Conservation (phyloP, 108 stramenopile species). For the Nitzschia inconspicua region DNA sequence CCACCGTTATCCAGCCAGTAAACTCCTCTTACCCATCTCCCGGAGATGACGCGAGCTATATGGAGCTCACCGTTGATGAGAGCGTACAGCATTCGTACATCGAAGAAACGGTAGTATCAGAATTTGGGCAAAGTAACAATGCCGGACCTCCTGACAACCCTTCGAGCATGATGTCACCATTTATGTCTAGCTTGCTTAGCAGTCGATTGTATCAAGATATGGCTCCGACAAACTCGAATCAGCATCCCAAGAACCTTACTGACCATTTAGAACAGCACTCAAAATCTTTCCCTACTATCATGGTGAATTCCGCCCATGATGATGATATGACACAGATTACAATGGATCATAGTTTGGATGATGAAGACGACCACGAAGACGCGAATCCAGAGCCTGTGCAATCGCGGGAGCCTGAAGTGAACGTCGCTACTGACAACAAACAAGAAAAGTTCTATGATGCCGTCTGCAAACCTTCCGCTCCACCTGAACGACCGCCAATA, state of each 20-base stretch:
- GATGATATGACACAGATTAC: conserved; percentile 38
- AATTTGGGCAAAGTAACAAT: neutral
- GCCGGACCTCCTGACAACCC: no score
- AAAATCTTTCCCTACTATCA: conserved; percentile 12
- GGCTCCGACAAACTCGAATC: neutral
- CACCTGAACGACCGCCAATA: neutral
- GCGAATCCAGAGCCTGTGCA: no score
- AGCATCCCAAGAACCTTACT: neutral
- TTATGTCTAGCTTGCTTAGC: conserved; percentile 17
- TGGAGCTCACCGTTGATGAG: conserved; percentile 33
- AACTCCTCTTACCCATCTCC: neutral
- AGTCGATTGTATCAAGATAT: conserved; percentile 27
- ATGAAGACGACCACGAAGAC: neutral
- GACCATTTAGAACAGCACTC: neutral
- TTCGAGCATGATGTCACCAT: conserved; percentile 1
- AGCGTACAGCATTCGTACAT: conserved; percentile 10
- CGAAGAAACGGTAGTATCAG: neutral
- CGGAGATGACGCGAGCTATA: conserved; percentile 18
- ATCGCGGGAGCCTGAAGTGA: no score
- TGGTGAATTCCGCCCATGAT: conserved; percentile 1
- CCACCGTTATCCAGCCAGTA: neutral
- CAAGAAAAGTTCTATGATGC: conserved; percentile 7
- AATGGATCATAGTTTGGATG: conserved; percentile 22
- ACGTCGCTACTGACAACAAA: no score
- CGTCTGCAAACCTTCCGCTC: neutral